Conservation (phyloP, 164 flowering plant genomes). For the Brasenia schreberi region DNA sequence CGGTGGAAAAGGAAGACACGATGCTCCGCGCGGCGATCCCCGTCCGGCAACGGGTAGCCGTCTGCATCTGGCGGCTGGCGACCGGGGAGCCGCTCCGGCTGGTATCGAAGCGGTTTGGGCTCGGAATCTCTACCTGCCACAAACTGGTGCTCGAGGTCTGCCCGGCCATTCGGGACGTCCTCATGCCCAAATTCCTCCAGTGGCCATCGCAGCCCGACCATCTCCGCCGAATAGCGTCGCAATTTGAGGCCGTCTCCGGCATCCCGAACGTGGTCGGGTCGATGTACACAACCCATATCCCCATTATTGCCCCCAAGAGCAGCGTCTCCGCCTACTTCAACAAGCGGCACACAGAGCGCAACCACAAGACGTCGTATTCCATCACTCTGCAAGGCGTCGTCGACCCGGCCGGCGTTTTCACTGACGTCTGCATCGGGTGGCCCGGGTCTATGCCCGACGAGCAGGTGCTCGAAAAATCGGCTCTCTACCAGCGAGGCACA, state of each 20-base stretch:
- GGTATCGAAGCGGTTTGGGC: constrained; percentile 65
- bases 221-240: constrained; percentile 14
- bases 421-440: constrained; percentile 74
- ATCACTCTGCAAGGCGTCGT: constrained; percentile 75
- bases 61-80: constrained; percentile 77
- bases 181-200: constrained; percentile 59
- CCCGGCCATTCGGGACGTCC: constrained; percentile 41
- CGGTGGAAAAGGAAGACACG: constrained; percentile 65
- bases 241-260: constrained; percentile 38
- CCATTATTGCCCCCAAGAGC: constrained; percentile 66
- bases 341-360: constrained; percentile 66
- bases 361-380: constrained; percentile 80
- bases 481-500: constrained; percentile 36
- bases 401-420: constrained; percentile 48
- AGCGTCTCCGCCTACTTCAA: constrained; percentile 61
- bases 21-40: constrained; percentile 82
- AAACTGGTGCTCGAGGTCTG: constrained; percentile 82
- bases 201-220: constrained; percentile 40
- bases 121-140: constrained; percentile 85
- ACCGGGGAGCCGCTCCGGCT: constrained; percentile 77
- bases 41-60: constrained; percentile 71
- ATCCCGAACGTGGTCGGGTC: constrained; percentile 59
- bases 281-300: constrained; percentile 72
- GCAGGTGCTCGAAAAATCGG: constrained; percentile 50
- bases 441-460: constrained; percentile 79